These are phyloP conservation scores for Mediolabrus comicus DNA, from an alignment of 108 stramenopile species.

Conservation along the genomic window DNA sequence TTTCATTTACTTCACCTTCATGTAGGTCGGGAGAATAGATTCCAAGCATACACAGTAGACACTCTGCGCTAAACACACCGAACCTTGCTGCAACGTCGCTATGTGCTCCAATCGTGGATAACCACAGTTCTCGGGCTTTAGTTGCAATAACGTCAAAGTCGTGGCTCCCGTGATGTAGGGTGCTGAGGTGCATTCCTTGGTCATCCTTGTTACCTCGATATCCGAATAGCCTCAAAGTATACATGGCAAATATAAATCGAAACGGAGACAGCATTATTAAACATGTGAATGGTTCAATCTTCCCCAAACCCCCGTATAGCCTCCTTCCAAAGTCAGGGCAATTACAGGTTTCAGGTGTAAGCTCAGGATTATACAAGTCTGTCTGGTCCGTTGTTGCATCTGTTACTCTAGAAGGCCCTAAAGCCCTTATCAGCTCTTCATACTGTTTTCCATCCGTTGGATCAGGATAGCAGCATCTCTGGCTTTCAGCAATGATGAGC, in stretches of 20 bases:
- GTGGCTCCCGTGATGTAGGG: slow-evolving; percentile 20
- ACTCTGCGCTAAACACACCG: slow-evolving; percentile 76
- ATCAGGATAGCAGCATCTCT: slow-evolving; percentile 59
- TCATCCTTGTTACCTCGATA: slow-evolving; percentile 4
- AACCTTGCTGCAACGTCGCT: slow-evolving; percentile 71
- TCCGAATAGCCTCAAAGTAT: slow-evolving; percentile 17
- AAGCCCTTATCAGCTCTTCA: not conserved
- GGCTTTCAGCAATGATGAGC: slow-evolving; percentile 60
- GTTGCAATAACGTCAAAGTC: slow-evolving; percentile 26
- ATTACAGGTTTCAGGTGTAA: slow-evolving; percentile 7
- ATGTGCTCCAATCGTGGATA: slow-evolving; percentile 61
- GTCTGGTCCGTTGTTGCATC: not conserved
- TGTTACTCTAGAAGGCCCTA: not conserved
- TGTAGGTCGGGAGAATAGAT: slow-evolving; percentile 25
- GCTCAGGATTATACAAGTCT: slow-evolving; percentile 4
- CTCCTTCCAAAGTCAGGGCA: slow-evolving; percentile 63
- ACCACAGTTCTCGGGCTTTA: slow-evolving; percentile 70
- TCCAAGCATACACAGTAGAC: slow-evolving; percentile 88
- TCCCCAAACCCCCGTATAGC: slow-evolving; percentile 69
- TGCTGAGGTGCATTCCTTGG: not conserved
- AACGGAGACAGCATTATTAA: slow-evolving; percentile 65
- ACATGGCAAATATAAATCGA: slow-evolving; percentile 50
- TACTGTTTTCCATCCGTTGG: slow-evolving; percentile 5
- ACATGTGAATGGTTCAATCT: slow-evolving; percentile 72
- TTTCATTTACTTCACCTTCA: not conserved